phyloP scores from a whole-genome alignment of 495 filamentous ascomycete species.

The Hyaloscypha finlandica region DNA sequence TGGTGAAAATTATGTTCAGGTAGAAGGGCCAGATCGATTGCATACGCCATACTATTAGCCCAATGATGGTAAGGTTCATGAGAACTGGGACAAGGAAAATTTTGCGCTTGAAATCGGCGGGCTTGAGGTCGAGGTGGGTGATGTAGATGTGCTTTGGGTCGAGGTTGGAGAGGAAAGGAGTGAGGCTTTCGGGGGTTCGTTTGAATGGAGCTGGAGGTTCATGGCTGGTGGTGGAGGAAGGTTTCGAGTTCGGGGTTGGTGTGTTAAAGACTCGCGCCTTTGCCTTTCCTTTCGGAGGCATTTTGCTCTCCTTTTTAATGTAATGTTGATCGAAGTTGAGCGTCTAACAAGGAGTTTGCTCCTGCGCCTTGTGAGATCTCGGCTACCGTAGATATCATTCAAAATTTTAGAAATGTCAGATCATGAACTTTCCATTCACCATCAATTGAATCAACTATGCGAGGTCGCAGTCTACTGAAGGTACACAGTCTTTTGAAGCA shows the following conservation, averaged over 20 bases:
- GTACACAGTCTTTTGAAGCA: slow-evolving; percentile 4
- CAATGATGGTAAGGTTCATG: slow-evolving; percentile 64
- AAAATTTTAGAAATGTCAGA: slow-evolving; percentile 9
- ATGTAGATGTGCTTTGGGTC: slow-evolving; percentile 71
- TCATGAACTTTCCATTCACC: neutral
- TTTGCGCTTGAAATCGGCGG: slow-evolving; percentile 65
- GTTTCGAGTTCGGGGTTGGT: slow-evolving; percentile 10
- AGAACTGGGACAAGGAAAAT: slow-evolving; percentile 72
- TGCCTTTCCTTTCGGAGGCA: slow-evolving; percentile 28
- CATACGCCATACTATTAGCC: slow-evolving; percentile 60
- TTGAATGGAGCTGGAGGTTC: slow-evolving; percentile 62
- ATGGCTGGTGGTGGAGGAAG: neutral
- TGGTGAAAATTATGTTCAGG: slow-evolving; percentile 56
- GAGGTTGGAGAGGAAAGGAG: slow-evolving; percentile 63
- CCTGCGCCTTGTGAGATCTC: slow-evolving; percentile 1
- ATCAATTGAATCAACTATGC: slow-evolving; percentile 26
- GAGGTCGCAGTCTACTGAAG: slow-evolving; percentile 30
- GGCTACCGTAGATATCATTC: slow-evolving; percentile 14
- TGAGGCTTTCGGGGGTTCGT: slow-evolving; percentile 55
- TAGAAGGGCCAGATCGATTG: slow-evolving; percentile 67
- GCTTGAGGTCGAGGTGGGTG: slow-evolving; percentile 71
- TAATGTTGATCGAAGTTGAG: slow-evolving; percentile 1
- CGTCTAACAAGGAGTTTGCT: neutral
- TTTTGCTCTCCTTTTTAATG: slow-evolving; percentile 17
- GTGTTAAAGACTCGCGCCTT: slow-evolving; percentile 26